Base-by-base conservation (phyloP, 1,284 basidiomycete genomes). In the Ganoderma lucidum region DNA sequence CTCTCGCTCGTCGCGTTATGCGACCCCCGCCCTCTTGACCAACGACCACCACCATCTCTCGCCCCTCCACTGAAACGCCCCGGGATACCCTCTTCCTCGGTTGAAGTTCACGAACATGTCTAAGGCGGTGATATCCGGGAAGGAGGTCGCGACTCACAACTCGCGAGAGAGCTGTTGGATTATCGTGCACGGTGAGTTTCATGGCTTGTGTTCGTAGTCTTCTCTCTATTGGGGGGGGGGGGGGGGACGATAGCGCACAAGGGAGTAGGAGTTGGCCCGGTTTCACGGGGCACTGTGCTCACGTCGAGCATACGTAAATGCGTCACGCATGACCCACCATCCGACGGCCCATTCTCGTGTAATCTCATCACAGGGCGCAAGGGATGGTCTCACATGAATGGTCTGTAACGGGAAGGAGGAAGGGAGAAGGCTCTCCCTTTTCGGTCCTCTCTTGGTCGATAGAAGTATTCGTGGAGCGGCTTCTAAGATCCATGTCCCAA, bases 151-250 rank as follows among this genome's bases (percentile, higher is more conserved):
- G 23, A 73, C 70, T 35, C 78, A 79, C 63, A 70, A 69, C 67
- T 74, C 67, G 64, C 73, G 89, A 42, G 85, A 94, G 74, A 93
- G 86, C 71, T 92, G 92, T 73, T 93, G 91, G 91, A 88, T 93
- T 73, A 90, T 93, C 68, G 86, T 94, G 6, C 91, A 93, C 76
- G 90, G 89, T 86, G 64, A 61, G 83, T 51, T 28, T 6, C 6
- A 42, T 30, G 67, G 23, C 23, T 23, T 23, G 23, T 23, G 23
- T 23, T 23, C 23, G 23, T 23, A 23, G 23, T 23, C 23, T 23
- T 23, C 23, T 23, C 23, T 23, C 23, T 23, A 23, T 23, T 23
- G 23, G 23, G 23, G 23, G 23, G 23, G 23, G 23, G 23, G 23
- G 23, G 23, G 23, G 23, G 23, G 23, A 23, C 23, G n/a, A 10